Conservation (phyloP, 139 green algal species). For the Gonium pectorale region DNA sequence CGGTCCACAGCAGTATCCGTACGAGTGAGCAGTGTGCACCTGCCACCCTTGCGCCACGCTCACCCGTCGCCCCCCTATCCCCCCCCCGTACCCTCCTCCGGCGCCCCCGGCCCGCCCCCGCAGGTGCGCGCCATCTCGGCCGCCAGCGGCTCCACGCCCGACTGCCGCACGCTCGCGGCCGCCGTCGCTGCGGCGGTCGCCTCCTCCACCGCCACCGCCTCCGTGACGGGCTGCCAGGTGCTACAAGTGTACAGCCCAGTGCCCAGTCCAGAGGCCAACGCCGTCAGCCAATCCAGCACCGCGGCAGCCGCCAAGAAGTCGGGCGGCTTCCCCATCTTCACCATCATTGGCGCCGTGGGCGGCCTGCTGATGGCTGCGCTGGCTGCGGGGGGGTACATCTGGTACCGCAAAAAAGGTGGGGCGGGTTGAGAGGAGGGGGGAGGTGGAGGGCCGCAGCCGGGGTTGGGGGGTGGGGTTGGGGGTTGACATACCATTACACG, state of each 20-base stretch:
- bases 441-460: too few relatives aligned
- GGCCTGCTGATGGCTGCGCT: too few relatives aligned
- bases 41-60: neutral
- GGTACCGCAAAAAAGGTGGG: too few relatives aligned
- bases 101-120: neutral
- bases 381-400: too few relatives aligned
- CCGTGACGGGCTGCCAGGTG: neutral
- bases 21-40: too few relatives aligned
- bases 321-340: neutral
- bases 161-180: constrained; percentile 1
- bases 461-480: too few relatives aligned
- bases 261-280: too few relatives aligned
- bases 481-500: too few relatives aligned
- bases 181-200: neutral
- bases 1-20: neutral
- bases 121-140: constrained; percentile 9
- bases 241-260: too few relatives aligned
- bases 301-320: neutral
- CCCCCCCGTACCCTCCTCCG: neutral
- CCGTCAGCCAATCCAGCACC: too few relatives aligned
- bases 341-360: neutral
- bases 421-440: too few relatives aligned
- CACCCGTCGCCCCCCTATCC: too few relatives aligned
- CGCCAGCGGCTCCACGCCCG: neutral
- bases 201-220: neutral